Conservation (phyloP, 805 yeast genomes). For the Candida methanosorbosa region DNA sequence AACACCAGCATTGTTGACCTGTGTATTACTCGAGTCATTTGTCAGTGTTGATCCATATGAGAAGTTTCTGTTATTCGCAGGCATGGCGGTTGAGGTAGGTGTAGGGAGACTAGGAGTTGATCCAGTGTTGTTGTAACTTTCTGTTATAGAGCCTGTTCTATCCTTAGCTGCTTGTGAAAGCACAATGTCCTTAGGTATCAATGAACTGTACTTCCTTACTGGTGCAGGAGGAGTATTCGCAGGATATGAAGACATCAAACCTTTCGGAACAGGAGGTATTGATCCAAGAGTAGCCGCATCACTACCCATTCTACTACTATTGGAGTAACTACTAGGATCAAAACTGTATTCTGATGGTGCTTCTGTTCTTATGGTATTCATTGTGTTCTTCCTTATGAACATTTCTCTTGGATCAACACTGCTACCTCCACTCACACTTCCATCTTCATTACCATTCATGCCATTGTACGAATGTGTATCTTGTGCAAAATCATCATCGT, state of each 20-base stretch:
- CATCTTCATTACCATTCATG: slow-evolving; percentile 6
- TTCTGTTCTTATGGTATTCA: background rate
- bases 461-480: too few species aligned
- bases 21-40: background rate
- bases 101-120: background rate
- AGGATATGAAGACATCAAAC: background rate
- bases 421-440: background rate
- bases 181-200: background rate
- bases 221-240: background rate
- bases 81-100: background rate
- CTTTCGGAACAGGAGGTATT: too few species aligned
- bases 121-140: background rate
- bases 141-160: background rate
- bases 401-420: background rate
- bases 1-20: too few species aligned
- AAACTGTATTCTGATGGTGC: too few species aligned
- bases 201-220: background rate
- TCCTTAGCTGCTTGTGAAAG: slow-evolving; percentile 1
- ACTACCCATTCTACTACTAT: too few species aligned
- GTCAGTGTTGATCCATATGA: background rate
- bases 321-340: too few species aligned
- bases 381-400: slow-evolving; percentile 1
- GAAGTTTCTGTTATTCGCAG: background rate
- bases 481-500: slow-evolving; percentile 3
- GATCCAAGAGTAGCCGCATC: too few species aligned